Evolutionary conservation across 2,329 filamentous ascomycete species (phyloP).

Genomic region (Ustilaginoidea virens): DNA sequence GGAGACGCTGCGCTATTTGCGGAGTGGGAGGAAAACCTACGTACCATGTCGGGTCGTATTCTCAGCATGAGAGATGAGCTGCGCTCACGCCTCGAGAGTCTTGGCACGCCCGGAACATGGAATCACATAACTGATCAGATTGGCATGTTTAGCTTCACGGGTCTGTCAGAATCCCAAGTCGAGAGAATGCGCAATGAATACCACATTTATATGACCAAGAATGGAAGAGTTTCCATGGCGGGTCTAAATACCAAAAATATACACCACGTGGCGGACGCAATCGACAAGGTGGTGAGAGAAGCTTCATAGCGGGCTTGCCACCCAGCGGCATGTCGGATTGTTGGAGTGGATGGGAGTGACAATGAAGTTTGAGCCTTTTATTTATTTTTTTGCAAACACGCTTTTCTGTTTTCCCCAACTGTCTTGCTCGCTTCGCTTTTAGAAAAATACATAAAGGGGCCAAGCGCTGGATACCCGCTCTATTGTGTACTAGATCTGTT

Average conservation of each 20-base stretch:
- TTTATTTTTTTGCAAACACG: too few species aligned
- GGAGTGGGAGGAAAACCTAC: conserved; percentile 85
- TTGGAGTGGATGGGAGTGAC: too few species aligned
- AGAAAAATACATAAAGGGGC: too few species aligned
- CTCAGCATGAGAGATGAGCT: conserved; percentile 76
- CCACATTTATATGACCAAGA: conserved; percentile 92
- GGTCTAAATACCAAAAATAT: conserved; percentile 88
- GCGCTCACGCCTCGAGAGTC: conserved; percentile 64
- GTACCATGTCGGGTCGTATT: conserved; percentile 91
- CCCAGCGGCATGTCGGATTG: too few species aligned
- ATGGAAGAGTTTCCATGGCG: conserved; percentile 95
- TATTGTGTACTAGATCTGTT: too few species aligned
- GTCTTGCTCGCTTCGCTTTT: too few species aligned
- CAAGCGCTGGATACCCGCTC: too few species aligned
- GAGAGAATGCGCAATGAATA: conserved; percentile 50
- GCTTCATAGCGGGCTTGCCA: not conserved
- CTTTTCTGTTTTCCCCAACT: too few species aligned
- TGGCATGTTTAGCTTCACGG: conserved; percentile 97
- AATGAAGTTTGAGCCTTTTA: too few species aligned
- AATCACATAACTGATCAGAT: conserved; percentile 98
- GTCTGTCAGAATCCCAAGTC: conserved; percentile 60
- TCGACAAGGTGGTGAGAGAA: conserved; percentile 61
- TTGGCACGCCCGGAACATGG: conserved; percentile 81
- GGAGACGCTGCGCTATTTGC: conserved; percentile 71
- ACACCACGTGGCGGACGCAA: conserved; percentile 80